Conservation (phyloP, 2,329 filamentous ascomycete species). For the Didymella pinodella region DNA sequence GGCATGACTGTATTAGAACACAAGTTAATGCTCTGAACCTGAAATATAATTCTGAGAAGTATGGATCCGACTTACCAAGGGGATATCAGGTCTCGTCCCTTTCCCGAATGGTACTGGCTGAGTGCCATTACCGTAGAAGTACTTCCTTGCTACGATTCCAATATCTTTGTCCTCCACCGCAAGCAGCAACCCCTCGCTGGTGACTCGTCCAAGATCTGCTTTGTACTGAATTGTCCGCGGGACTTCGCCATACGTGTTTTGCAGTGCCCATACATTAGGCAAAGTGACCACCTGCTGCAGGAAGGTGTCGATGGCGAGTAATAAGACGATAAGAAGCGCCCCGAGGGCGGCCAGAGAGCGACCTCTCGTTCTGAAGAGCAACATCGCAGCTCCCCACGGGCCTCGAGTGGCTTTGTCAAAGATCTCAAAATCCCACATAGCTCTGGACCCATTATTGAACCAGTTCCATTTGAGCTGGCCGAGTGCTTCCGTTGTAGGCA, state of each 20-base stretch:
- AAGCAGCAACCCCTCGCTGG: no score
- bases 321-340: background rate
- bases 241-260: background rate
- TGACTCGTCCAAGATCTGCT: background rate
- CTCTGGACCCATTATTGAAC: conserved; percentile 22
- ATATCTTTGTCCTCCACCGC: no score
- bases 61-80: conserved; percentile 13
- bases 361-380: conserved; percentile 27
- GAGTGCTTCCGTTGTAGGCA: conserved; percentile 35
- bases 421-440: conserved; percentile 42
- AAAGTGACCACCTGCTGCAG: conserved; percentile 38
- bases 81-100: conserved; percentile 33
- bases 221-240: conserved; percentile 15
- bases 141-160: background rate
- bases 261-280: conserved; percentile 9
- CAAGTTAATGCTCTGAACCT: no score
- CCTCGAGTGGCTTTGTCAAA: conserved; percentile 36
- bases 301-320: conserved; percentile 40
- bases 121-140: conserved; percentile 28
- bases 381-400: conserved; percentile 20
- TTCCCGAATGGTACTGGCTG: conserved; percentile 31
- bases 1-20: conserved; percentile 25
- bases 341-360: conserved; percentile 23
- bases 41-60: no score
- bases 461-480: conserved; percentile 42